Evolutionary conservation across 805 yeast species (phyloP), one percentile per base, ranked within the genome.

Genomic region (Candida xyloterini): DNA sequence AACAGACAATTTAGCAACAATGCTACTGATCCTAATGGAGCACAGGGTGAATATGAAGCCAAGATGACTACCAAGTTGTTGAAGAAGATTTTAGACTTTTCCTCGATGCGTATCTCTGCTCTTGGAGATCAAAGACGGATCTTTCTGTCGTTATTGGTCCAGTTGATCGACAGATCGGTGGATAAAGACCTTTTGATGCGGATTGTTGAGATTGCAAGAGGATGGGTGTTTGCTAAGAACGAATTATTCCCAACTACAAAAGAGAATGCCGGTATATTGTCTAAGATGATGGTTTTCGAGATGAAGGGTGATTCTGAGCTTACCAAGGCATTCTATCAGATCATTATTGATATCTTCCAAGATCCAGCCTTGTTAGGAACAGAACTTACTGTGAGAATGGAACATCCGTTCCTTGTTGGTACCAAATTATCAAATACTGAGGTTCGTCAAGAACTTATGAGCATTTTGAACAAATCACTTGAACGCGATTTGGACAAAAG

Each of bases 391-490:
- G 91, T 89, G 11, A 71, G 99, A 39, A 81, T 93, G 86, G 99
- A 93, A 59, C 97, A 90, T 60, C 95, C 98, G 20, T 93, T 93
- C 62, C 67, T 93, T 52, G 91, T 88, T 8, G 99, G 99, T 25
- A 93, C 99, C 0, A 75, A 95, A 24, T 73, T 86, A 2, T 78
- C 84, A 0, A 91, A 89, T 55, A 83, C 81, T 3, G 68, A 71
- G 3, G 81, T 87, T 21, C 76, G 99, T 35, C 73, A 78, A 42
- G 81, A 79, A 49, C 73, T 95, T 46, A 84, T 93, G 93, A 59
- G 74, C 0, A 85, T 93, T 40, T 65, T 93, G 55, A 81, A 82
- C 58, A 74, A 74, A 30, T 84, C 95, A 48, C 66, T 93, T 45
- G 96, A 90, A 45, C 74, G 70, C 35, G 89, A 85, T 49, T 72